Base-by-base conservation (phyloP, 2,329 filamentous ascomycete genomes). In the Ophiostoma triangulosporum region DNA sequence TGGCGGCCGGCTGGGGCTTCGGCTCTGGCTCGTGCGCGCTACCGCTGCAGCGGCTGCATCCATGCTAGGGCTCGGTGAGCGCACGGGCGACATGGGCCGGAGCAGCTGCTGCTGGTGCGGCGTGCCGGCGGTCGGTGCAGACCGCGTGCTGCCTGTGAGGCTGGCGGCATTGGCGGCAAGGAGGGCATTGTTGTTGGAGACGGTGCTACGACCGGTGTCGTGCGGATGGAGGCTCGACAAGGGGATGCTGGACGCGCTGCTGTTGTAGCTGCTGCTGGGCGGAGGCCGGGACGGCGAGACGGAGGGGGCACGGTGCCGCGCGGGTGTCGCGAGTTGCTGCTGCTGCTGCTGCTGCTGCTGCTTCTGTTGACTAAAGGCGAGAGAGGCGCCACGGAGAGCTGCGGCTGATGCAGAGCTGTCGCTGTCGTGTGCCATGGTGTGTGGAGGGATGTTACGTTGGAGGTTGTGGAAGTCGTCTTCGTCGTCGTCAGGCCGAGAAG, bases 371-470 rank as follows among this genome's bases (percentile, higher is more conserved):
- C 69, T 68, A 57, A 80, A 81, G 20, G 77, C 77, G 26, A 80
- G 69, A 11, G 73, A 74, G 9, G 77, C 77, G 51, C 77, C 77
- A 55, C 68, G 71, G 54, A 80, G 65, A 17, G 72, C 64, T 14
- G 72, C 64, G 2, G 55, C 51, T 22, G 51, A 32, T 15, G 54
- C 55, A 6, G 63, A 63, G 62, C 58, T 57, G 46, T 66, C 63
- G 57, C 69, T 62, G 52, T 63, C 40, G 26, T 11, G 24, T 5
- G 43, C 24, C 24, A 46, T 46, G 24, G 43, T 29, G 7, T 12
- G n/a, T 27, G 40, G 14, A 17, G 20, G 12, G 38, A 22, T 26
- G 5, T 29, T n/a, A n/a, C 33, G 33, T 8, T 15, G 17, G 33
- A 43, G 9, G 11, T 15, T 11, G 24, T n/a, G n/a, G n/a, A n/a